Conservation (phyloP, 176 grass and related monocot genomes). For the Phragmites australis region DNA sequence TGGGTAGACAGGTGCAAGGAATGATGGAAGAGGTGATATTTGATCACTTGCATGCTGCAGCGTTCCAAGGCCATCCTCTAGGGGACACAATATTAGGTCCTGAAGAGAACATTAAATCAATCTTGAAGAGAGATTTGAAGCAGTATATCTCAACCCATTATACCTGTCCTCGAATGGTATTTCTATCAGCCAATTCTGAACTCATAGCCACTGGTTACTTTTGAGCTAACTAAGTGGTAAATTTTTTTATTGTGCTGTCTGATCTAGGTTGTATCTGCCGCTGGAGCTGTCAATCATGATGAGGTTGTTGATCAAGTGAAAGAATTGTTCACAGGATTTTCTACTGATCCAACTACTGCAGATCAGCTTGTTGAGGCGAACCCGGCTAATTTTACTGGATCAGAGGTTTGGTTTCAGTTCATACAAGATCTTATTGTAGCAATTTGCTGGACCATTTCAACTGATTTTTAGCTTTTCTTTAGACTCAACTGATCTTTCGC, state of each 20-base stretch:
- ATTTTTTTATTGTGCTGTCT: not conserved
- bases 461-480: conserved; percentile 31
- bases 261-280: conserved; percentile 88
- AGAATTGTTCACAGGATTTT: conserved; percentile 83
- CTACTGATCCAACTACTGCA: conserved; percentile 78
- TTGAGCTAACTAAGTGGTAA: not conserved
- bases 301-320: conserved; percentile 76
- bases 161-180: conserved; percentile 87
- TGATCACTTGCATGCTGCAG: conserved; percentile 90
- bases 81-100: conserved; percentile 98
- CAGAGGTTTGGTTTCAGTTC: conserved; percentile 58
- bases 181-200: conserved; percentile 11
- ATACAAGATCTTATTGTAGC: conserved; percentile 22
- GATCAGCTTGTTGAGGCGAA: conserved; percentile 74
- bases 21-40: conserved; percentile 97
- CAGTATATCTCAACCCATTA: conserved; percentile 94
- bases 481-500: not conserved
- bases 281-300: conserved; percentile 82
- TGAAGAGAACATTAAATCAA: conserved; percentile 73
- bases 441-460: conserved; percentile 26
- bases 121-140: conserved; percentile 69
- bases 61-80: conserved; percentile 78
- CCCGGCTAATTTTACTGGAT: conserved; percentile 86
- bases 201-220: not conserved
- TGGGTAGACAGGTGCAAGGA: conserved; percentile 77